phyloP scores from a whole-genome alignment of 352 stramenopile species.

The Pythium myriotylum region DNA sequence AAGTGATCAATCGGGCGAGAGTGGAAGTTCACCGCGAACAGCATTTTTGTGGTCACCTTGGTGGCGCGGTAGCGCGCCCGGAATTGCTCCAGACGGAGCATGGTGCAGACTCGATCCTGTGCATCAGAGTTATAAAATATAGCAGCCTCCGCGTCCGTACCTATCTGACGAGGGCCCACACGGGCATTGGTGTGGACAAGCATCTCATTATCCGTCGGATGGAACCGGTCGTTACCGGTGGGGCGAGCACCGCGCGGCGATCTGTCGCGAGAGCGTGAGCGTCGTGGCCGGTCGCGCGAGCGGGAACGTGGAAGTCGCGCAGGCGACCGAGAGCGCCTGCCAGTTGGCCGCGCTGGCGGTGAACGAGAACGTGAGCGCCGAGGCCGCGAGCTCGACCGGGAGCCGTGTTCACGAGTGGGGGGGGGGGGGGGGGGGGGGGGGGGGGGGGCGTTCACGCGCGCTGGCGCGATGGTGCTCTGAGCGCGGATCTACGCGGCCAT shows the following conservation, averaged over 20 bases:
- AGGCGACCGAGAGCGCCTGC: too few species aligned
- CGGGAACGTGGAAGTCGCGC: not conserved
- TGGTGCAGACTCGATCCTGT: constrained; percentile 5
- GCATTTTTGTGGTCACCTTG: constrained; percentile 13
- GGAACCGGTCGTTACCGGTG: not conserved
- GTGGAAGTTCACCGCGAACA: constrained; percentile 10
- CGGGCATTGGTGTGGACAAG: not conserved
- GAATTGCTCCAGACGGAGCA: constrained; percentile 6
- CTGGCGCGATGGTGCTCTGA: too few species aligned
- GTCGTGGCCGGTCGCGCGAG: not conserved
- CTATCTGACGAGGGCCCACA: not conserved
- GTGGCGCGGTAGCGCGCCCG: constrained; percentile 2
- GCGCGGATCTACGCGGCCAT: too few species aligned
- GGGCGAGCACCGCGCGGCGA: not conserved
- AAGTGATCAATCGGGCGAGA: constrained; percentile 4
- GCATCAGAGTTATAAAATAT: constrained; percentile 5
- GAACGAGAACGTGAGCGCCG: too few species aligned
- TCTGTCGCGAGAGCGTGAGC: constrained; percentile 8
- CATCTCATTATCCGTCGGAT: not conserved
- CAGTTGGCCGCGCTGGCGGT: too few species aligned
- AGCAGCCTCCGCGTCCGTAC: constrained; percentile 10
- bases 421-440: too few species aligned
- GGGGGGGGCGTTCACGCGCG: too few species aligned
- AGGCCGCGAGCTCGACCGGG: too few species aligned
- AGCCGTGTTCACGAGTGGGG: too few species aligned